These are phyloP conservation scores for Umbelopsis sp. DNA, from an alignment of 192 early-diverging fungal genomes.

Conservation along the genomic window DNA sequence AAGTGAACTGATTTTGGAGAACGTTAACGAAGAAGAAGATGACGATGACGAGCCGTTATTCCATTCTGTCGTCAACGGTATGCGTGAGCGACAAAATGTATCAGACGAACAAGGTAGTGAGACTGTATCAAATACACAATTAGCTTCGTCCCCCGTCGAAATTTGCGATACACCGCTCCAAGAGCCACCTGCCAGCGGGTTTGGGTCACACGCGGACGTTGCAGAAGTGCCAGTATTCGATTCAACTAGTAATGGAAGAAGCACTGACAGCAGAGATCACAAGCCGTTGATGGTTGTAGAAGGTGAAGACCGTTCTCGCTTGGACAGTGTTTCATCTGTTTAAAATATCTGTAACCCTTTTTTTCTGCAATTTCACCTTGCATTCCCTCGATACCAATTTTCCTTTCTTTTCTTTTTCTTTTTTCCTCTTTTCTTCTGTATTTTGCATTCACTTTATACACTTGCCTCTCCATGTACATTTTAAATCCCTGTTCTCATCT, in stretches of 20 bases:
- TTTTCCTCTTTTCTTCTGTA: background rate
- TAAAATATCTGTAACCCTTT: background rate
- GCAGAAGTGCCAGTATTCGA: background rate
- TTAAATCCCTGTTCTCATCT: background rate
- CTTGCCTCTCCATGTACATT: conserved; percentile 6
- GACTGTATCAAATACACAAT: too few species aligned
- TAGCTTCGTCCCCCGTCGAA: background rate
- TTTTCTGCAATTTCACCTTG: background rate
- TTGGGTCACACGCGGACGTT: background rate
- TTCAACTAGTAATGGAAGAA: background rate
- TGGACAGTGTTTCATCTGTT: background rate
- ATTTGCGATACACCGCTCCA: background rate
- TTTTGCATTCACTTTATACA: too few species aligned
- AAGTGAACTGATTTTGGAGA: background rate
- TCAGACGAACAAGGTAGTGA: background rate
- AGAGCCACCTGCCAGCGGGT: too few species aligned
- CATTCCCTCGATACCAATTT: background rate
- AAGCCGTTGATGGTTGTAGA: background rate
- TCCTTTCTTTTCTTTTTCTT: background rate
- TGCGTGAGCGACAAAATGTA: background rate
- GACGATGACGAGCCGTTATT: conserved; percentile 3
- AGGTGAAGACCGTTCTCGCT: background rate
- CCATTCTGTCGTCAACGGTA: background rate
- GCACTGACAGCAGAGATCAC: background rate
- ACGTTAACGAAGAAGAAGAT: background rate